Conservation (phyloP, 768 basidiomycete genomes). For the Gelatoporia subvermispora region DNA sequence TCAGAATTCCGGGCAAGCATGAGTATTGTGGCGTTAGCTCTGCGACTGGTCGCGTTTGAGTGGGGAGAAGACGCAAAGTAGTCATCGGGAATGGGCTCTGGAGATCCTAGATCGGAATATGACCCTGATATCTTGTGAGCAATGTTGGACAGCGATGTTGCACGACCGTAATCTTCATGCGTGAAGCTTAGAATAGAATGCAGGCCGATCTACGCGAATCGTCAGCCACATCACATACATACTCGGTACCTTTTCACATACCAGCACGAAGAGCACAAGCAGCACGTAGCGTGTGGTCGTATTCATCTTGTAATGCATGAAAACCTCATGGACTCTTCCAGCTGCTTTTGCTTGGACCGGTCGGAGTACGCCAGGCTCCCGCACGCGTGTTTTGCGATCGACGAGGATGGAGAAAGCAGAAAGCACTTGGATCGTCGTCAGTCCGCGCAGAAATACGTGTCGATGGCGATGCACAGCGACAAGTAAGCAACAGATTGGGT, state of each 20-base stretch:
- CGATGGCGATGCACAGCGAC: no score
- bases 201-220: conserved; percentile 20
- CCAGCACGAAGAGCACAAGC: conserved; percentile 26
- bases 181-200: conserved; percentile 66
- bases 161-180: conserved; percentile 58
- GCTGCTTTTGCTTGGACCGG: no score
- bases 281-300: conserved; percentile 27
- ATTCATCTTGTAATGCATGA: conserved; percentile 8
- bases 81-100: not conserved
- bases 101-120: not conserved
- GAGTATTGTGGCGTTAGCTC: conserved; percentile 29
- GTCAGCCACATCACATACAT: no score
- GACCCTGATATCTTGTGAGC: conserved; percentile 24
- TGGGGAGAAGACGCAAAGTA: not conserved
- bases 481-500: no score
- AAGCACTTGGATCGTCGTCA: no score
- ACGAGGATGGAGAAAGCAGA: no score
- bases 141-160: conserved; percentile 46
- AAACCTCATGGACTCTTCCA: no score
- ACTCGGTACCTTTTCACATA: conserved; percentile 9
- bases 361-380: no score
- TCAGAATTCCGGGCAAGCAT: conserved; percentile 67
- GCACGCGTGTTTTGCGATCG: no score
- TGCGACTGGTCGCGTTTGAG: conserved; percentile 4
- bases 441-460: no score